Evolutionary conservation across 805 yeast genomes (phyloP), one percentile per base, ranked within the genome.

Genomic region (Brettanomyces anomalus): DNA sequence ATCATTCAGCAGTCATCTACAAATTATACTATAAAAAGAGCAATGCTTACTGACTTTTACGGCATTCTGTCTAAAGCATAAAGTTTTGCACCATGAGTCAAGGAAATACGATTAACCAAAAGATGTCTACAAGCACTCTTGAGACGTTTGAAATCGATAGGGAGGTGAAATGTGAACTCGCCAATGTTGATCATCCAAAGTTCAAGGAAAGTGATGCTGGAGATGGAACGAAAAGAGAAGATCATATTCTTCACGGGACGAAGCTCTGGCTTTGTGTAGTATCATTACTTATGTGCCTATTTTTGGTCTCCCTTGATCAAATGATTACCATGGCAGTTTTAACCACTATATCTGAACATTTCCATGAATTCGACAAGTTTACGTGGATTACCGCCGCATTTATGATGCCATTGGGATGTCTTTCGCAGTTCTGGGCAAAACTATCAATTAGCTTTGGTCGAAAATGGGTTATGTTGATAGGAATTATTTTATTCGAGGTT

Each of bases 311-410:
- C 0, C 56, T 79, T 35, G 85, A 79, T 54, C 77, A 73, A 48
- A 77, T 81, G n/a, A 78, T 79, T 44, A 72, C 73, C 2, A 52
- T 72, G 7, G 72, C 82, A 2, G 60, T 76, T 11, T 58, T 77
- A 39, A 67, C 75, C 15, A 62, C 59, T 1, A 73, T 79, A 3
- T 75, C 79, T 5, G 59, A 61, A 40, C 60, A 74, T 46, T 78
- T 79, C 51, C 49, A 67, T 18, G 64, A 66, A 3, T 77, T 74
- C 49, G 66, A 71, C 5, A 67, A 74, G 43, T 64, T 77, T 6
- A 79, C 79, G 3, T 79, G 86, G 85, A 54, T 79, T 21, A 59
- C 77, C 6, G 60, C 79, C 0, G 81, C 77, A 2, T 79, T 68
- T 54, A 52, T 74, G 52, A 57, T 79, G 38, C 73, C 82, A 1